Conservation (phyloP, 1,139 yeast genomes). For the Fermentozyma sake region DNA sequence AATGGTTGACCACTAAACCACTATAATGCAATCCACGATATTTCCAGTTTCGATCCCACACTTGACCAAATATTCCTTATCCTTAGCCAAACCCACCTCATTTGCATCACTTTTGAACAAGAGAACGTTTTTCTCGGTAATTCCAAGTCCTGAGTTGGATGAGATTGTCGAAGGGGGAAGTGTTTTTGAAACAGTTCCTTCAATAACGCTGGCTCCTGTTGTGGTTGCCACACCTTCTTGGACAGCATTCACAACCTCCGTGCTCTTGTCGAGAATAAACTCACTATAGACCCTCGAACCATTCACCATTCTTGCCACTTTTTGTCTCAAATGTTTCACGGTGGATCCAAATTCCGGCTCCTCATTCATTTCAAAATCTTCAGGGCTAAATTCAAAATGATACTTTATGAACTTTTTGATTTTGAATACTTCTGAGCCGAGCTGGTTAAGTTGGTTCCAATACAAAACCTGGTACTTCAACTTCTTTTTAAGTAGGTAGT, state of each 20-base stretch:
- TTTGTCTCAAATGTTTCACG: constrained; percentile 54
- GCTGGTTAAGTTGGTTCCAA: constrained; percentile 15
- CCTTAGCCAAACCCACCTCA: constrained; percentile 22
- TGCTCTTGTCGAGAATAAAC: constrained; percentile 1
- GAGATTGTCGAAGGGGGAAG: no score
- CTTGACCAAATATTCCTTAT: constrained; percentile 54
- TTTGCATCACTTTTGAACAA: constrained; percentile 26
- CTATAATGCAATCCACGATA: constrained; percentile 45
- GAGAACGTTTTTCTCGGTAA: constrained; percentile 21
- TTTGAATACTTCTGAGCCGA: constrained; percentile 18
- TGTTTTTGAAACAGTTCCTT: no score
- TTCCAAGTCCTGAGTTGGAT: no score
- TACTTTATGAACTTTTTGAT: constrained; percentile 45
- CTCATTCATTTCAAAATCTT: constrained; percentile 56
- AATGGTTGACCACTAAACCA: constrained; percentile 3
- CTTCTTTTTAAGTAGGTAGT: constrained; percentile 15
- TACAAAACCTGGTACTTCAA: constrained; percentile 5
- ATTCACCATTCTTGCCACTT: constrained; percentile 48
- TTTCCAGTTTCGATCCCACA: constrained; percentile 67
- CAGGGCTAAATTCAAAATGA: constrained; percentile 77
- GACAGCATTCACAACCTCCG: neutral
- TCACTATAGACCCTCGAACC: constrained; percentile 31
- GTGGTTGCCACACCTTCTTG: no score
- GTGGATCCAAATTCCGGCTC: constrained; percentile 71
- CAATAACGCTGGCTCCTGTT: no score